Base-by-base conservation (phyloP, 768 basidiomycete genomes). In the Nidularia pulvinata region DNA sequence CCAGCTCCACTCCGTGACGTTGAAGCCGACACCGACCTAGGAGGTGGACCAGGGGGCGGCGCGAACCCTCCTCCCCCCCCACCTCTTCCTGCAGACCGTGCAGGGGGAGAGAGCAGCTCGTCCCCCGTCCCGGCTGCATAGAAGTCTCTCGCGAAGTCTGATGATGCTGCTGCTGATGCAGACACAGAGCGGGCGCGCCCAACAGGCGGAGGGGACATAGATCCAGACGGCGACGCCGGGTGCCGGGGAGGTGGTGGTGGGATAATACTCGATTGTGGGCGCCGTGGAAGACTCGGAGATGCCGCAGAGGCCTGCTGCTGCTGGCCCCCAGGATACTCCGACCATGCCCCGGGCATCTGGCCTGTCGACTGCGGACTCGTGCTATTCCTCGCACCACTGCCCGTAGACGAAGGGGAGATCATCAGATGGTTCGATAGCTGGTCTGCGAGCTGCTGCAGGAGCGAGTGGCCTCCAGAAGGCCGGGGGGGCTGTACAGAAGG, bases 111-210 rank as follows among this genome's bases (percentile, higher is more conserved):
- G 5, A 34, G 19, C 13, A 25, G 11, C 22, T 53, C 64, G n/a
- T 55, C 61, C n/a, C 54, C 68, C 13, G 75, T 51, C 1, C 81
- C 80, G 2, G 78, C 78, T 0, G 79, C 71, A 56, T 86, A 84
- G 57, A 86, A 86, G 36, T 86, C 84, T n/a, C 77, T 68, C n/a
- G 81, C 78, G 60, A 86, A 86, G 11, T 84, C 83, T 0, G 84
- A 85, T 35, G 61, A 46, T 4, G 59, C 48, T 9, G 55, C 34
- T 0, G 53, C 7, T 10, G 55, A 5, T 13, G 42, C 13, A 7
- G 52, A n/a, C 39, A 16, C 16, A 42, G 39, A 11, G 11, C 39
- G 11, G 13, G 39, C 39, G 39, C 3, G 39, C 39, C 39, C 39
- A 16, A 42, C 16, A 30, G 13, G 13, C 45, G 11, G 13, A 22